Evolutionary conservation across 495 filamentous ascomycete genomes (phyloP).

Genomic region (Tricharina praecox): DNA sequence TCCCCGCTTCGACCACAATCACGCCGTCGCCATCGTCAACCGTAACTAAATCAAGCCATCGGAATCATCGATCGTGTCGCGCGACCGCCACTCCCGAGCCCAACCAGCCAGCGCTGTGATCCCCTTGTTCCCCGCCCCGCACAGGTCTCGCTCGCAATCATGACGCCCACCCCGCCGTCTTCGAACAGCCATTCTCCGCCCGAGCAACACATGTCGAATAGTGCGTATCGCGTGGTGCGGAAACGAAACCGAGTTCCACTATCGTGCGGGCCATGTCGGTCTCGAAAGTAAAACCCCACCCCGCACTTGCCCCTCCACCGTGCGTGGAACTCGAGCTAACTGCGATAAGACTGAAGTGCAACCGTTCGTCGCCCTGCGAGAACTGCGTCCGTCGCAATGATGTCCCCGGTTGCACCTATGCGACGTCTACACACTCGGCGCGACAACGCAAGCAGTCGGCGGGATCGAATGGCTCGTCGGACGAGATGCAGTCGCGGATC

Average conservation of each 20-base stretch:
- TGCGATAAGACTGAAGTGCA: conserved; percentile 64
- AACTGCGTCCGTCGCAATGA: conserved; percentile 87
- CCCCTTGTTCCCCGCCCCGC: too few relatives aligned
- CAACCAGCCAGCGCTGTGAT: too few relatives aligned
- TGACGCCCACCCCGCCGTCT: conserved; percentile 89
- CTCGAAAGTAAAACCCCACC: conserved; percentile 62
- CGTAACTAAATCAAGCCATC: too few relatives aligned
- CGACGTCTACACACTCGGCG: conserved; percentile 36
- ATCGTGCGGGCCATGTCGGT: conserved; percentile 82
- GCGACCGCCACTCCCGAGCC: too few relatives aligned
- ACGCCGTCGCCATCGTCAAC: too few relatives aligned
- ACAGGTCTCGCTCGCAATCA: too few relatives aligned
- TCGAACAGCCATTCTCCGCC: conserved; percentile 68
- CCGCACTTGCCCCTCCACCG: conserved; percentile 8
- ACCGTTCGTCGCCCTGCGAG: conserved; percentile 79
- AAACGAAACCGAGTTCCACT: conserved; percentile 90
- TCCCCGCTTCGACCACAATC: too few relatives aligned
- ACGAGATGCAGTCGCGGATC: conserved; percentile 99
- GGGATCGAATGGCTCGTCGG: conserved; percentile 48
- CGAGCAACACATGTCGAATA: conserved; percentile 33
- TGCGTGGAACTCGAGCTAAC: conserved; percentile 8
- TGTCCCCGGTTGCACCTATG: conserved; percentile 74
- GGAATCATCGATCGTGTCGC: too few relatives aligned
- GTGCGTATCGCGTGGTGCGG: conserved; percentile 60
- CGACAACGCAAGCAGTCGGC: conserved; percentile 60